Base-by-base conservation (phyloP, 192 early-diverging fungal genomes). In the Nowakowskiella sp. region DNA sequence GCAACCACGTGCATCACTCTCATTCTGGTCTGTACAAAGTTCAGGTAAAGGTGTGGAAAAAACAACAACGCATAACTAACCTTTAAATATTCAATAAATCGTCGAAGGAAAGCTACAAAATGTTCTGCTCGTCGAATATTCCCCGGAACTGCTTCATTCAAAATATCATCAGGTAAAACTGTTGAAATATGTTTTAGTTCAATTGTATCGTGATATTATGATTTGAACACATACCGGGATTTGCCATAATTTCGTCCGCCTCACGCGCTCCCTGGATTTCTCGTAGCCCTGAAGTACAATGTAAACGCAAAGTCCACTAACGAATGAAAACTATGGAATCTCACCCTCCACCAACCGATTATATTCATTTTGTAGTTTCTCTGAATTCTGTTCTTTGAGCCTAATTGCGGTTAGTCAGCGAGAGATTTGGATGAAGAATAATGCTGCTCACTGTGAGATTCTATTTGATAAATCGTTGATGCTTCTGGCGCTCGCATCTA, bases 51-150 rank as follows among this genome's bases (percentile, higher is more conserved):
- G 23, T 44, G 19, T 19, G 24, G 31, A 16, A 1, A 1, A 21
- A 22, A 1, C 8, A 10, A 24, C 25, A 22, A 24, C 25, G 27
- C 44, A 21, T 8, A 34, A 4, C 16, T 27, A 61, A 85, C 83
- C 71, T 94, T 97, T 22, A 99, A 78, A 50, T 99, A 99, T 69
- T 99, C 96, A 53, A 97, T 78, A 61, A 99, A 95, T 9, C 96
- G 81, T 57, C 90, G 72, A 44, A 99, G 62, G 65, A 99, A 99
- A 1, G 88, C 86, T 5, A 99, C 89, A 73, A 99, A 99, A 68
- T 99, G 96, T 61, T 99, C 94, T 9, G 96, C 96, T 33, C 86
- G 75, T 44, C 96, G 80, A 61, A 99, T 99, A 61, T 93, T 97
- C 2, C 96, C 96, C 1, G 96, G 96, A 6, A 99, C 85, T 1